phyloP scores from a whole-genome alignment of 129 eudicot species.

The Smallanthus sonchifolius region DNA sequence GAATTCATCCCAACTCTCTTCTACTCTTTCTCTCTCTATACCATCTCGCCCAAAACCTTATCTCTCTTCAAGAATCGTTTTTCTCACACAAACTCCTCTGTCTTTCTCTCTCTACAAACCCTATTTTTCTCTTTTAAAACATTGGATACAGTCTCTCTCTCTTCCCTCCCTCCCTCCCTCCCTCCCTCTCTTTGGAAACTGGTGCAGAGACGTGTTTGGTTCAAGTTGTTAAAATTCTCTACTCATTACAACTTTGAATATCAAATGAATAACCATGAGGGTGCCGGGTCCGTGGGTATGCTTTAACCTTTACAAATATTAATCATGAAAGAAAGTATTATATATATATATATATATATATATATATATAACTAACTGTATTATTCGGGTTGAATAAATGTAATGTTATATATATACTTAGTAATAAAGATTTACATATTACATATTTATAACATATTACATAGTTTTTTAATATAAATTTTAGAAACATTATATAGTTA shows the following conservation, averaged over 20 bases:
- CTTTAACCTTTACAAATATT: conserved; percentile 24
- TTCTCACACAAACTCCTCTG: not conserved
- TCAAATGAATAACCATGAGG: conserved; percentile 31
- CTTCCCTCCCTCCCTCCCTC: not conserved
- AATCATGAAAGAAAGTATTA: conserved; percentile 17
- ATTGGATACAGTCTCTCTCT: not conserved
- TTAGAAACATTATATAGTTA: no score
- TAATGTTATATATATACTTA: no score
- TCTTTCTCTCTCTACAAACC: not conserved
- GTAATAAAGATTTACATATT: no score
- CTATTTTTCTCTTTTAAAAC: not conserved
- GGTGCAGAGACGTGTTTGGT: conserved; percentile 19
- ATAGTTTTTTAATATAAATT: no score
- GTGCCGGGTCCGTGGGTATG: conserved; percentile 34
- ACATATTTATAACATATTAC: no score
- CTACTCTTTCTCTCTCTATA: not conserved
- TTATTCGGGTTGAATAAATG: no score
- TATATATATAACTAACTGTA: no score
- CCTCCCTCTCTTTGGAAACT: not conserved
- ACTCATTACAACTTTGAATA: conserved; percentile 33
- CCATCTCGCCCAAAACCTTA: not conserved
- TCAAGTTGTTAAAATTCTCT: conserved; percentile 30
- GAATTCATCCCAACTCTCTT: conserved; percentile 28
- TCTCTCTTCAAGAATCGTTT: not conserved
- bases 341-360: no score